Evolutionary conservation across 768 basidiomycete genomes (phyloP).

Genomic region (Psilocybe tampanensis): DNA sequence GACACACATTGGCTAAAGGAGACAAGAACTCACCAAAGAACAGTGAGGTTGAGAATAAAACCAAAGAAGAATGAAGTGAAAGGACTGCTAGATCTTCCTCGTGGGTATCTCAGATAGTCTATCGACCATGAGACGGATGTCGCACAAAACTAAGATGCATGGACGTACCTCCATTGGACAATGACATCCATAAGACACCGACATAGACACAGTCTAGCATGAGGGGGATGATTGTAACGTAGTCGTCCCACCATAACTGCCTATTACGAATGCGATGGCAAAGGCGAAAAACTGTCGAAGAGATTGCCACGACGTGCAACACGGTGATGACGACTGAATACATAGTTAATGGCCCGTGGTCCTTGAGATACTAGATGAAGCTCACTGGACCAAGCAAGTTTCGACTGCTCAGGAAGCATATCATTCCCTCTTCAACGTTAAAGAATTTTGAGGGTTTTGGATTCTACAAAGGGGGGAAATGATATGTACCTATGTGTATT

Average conservation of each 20-base stretch:
- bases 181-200: not conserved
- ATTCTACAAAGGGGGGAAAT: not conserved
- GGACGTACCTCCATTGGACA: not conserved
- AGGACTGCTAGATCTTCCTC: not conserved
- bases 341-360: not conserved
- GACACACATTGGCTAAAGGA: not conserved
- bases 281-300: conserved; percentile 2
- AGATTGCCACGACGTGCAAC: not conserved
- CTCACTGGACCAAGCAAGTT: conserved; percentile 1
- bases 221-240: not conserved
- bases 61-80: conserved; percentile 4
- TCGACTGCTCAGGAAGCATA: not conserved
- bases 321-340: conserved; percentile 1
- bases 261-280: not conserved
- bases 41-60: not conserved
- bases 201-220: conserved; percentile 2
- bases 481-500: not conserved
- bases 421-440: not conserved
- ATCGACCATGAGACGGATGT: not conserved
- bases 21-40: conserved; percentile 2
- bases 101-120: not conserved
- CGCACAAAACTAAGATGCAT: not conserved
- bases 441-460: not conserved
- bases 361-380: too few relatives aligned
- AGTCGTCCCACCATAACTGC: conserved; percentile 8